Evolutionary conservation across 768 basidiomycete genomes (phyloP).

Genomic region (Mycena olivaceomarginata): DNA sequence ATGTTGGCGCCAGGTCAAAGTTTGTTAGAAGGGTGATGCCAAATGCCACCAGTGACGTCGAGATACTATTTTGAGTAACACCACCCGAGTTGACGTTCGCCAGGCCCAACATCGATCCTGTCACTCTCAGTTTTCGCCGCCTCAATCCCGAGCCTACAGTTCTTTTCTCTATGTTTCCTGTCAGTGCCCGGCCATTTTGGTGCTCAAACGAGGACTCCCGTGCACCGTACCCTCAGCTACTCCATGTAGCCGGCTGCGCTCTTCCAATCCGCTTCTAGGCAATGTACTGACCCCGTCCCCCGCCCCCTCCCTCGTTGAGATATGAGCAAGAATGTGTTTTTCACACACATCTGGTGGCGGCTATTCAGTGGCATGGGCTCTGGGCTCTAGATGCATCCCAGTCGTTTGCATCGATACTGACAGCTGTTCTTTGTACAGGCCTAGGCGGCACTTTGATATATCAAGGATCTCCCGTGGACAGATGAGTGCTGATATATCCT

Average conservation of each 20-base stretch:
- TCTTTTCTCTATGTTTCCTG: background rate
- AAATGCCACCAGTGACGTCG: too few relatives aligned
- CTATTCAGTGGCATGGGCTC: background rate
- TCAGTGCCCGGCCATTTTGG: background rate
- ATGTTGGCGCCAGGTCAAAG: too few relatives aligned
- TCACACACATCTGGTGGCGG: too few relatives aligned
- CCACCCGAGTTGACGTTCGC: background rate
- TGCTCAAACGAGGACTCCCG: background rate
- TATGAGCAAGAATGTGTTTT: too few relatives aligned
- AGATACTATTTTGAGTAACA: background rate
- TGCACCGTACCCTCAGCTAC: background rate
- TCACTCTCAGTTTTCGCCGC: background rate
- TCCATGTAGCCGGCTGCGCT: too few relatives aligned
- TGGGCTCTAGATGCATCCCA: background rate
- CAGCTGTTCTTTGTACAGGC: background rate
- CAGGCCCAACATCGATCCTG: background rate
- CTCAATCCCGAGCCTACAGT: background rate
- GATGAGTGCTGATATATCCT: too few relatives aligned
- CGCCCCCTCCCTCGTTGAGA: too few relatives aligned
- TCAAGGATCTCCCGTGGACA: too few relatives aligned
- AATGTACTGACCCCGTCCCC: too few relatives aligned
- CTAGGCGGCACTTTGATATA: too few relatives aligned
- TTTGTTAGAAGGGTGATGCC: too few relatives aligned
- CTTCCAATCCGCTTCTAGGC: too few relatives aligned
- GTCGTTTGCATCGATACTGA: constrained; percentile 1